Percentiles rank a stretch among this genome's conserved stretches.
These are phyloP conservation scores for Coffea eugenioides DNA, from an alignment of 257 asterid genomes.

Conservation along the genomic window DNA sequence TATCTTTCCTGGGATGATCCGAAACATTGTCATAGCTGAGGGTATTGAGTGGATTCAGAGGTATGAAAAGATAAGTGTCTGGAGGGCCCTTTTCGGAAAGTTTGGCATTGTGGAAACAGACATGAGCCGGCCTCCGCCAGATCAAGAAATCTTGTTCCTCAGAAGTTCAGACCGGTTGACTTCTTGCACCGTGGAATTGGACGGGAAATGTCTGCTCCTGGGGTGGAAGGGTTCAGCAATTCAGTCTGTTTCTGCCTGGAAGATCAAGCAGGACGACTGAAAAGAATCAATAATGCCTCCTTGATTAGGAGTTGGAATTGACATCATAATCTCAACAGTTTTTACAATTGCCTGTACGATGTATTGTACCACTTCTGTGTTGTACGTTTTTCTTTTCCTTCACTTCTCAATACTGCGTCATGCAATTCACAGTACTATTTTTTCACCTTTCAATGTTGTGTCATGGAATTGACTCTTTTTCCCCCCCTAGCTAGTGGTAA, in stretches of 20 bases:
- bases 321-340: not conserved
- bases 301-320: not conserved
- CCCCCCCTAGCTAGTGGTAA: too few relatives aligned
- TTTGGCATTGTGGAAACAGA: conserved; percentile 34
- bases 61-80: conserved; percentile 19
- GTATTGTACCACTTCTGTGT: too few relatives aligned
- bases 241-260: conserved; percentile 45
- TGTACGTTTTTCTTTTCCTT: too few relatives aligned
- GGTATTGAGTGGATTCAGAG: conserved; percentile 36
- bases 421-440: too few relatives aligned
- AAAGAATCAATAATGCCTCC: not conserved
- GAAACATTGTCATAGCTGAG: conserved; percentile 40
- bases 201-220: conserved; percentile 36
- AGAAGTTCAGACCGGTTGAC: conserved; percentile 18
- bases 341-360: not conserved
- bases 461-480: too few relatives aligned
- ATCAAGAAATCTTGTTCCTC: conserved; percentile 33
- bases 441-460: too few relatives aligned
- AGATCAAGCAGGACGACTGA: conserved; percentile 2
- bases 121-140: conserved; percentile 33
- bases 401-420: too few relatives aligned
- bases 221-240: conserved; percentile 50
- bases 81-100: conserved; percentile 32
- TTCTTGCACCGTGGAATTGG: conserved; percentile 28
- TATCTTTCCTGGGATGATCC: conserved; percentile 21